Base-by-base conservation (phyloP, 2,329 filamentous ascomycete genomes). In the Botrytis deweyae region DNA sequence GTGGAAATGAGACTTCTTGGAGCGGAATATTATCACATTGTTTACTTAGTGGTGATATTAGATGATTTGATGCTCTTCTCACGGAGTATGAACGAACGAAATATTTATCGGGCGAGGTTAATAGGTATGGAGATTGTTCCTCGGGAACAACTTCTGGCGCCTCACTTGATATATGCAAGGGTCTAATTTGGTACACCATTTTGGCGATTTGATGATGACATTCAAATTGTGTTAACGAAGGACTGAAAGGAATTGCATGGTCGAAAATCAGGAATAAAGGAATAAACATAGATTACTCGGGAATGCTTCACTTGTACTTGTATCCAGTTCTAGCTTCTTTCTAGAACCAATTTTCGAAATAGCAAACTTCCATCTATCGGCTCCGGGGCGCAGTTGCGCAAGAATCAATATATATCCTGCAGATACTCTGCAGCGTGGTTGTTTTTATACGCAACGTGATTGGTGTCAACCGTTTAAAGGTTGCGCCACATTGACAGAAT, bases 321-420 rank as follows among this genome's bases (percentile, higher is more conserved):
- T 61, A 62, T 55, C 29, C 46, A 20, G 3, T 29, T 55, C 25
- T 38, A 29, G 38, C 46, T 29, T 65, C 44, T 14, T 10, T 33
- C 49, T 8, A 68, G 16, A 38, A 58, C 18, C 36, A 58, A 58
- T 29, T 18, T 68, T 42, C 33, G 49, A 58, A 68, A 68, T 33
- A 68, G 66, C 66, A 58, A 55, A 66, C 44, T 42, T 62, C n/a
- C 40, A 33, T 40, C 14, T n/a, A 44, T 66, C 46, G 38, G 49
- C 36, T 14, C 55, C 25, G 46, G 16, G 70, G 70, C 70, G 70
- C 70, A 72, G 59, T 72, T 52, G n/a, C 38, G 62, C 61, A 55
- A 72, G 38, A 72, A 72, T 72, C 61, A 72, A 72, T 72, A 72
- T 46, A 72, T 58, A 67, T 67, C 36, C 61, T 66, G 70, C 46